Conservation (phyloP, 441 rosid genomes). For the Euphorbia neoarborescens region DNA sequence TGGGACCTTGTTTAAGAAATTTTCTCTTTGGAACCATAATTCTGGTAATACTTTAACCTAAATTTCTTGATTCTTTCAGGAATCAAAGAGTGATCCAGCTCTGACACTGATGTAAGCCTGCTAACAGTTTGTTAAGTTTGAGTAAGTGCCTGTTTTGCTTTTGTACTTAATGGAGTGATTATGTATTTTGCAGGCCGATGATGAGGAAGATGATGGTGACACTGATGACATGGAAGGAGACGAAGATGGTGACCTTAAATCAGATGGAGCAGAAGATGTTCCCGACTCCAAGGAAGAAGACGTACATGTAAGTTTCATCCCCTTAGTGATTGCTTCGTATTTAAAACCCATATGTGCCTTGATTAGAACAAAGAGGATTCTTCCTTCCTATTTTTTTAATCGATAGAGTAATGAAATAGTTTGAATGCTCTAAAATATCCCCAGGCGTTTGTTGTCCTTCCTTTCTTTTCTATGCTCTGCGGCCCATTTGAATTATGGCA, state of each 20-base stretch:
- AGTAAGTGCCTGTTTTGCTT: not conserved
- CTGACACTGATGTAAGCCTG: conserved; percentile 61
- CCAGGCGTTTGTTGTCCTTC: no score
- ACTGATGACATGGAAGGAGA: conserved; percentile 38
- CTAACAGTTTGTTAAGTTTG: not conserved
- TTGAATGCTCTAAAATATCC: not conserved
- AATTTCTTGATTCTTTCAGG: conserved; percentile 32
- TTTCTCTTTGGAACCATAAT: not conserved
- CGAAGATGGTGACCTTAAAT: conserved; percentile 33
- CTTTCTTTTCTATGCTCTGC: no score
- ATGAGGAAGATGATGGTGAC: conserved; percentile 37
- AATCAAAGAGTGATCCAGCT: conserved; percentile 51
- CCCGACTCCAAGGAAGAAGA: conserved; percentile 32
- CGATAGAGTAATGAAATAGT: conserved; percentile 17
- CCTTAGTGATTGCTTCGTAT: not conserved
- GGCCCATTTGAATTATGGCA: no score
- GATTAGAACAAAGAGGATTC: conserved; percentile 12
- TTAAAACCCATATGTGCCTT: conserved; percentile 1
- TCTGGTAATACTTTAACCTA: not conserved
- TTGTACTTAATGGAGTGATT: conserved; percentile 1
- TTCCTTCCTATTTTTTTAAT: not conserved
- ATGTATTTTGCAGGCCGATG: conserved; percentile 44
- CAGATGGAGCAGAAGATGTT: conserved; percentile 30
- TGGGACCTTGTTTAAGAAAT: conserved; percentile 59
- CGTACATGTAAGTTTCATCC: conserved; percentile 37